These are phyloP conservation scores for Pseudogymnoascus sp. DNA, from an alignment of 2,329 filamentous ascomycete genomes.

Conservation along the genomic window DNA sequence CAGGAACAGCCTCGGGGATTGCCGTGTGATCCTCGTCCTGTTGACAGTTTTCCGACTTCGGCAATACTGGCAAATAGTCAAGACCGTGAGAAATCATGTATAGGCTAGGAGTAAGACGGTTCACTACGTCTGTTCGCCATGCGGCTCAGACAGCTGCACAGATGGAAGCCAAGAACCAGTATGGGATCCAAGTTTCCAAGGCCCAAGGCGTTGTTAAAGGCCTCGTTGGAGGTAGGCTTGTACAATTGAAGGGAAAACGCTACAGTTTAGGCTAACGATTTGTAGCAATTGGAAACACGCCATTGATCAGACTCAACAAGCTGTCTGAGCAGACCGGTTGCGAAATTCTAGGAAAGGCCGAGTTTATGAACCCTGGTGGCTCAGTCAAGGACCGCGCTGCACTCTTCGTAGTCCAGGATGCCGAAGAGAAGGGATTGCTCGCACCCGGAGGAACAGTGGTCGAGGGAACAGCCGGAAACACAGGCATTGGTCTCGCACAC, in stretches of 20 bases:
- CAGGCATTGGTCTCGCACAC: constrained; percentile 93
- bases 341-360: constrained; percentile 90
- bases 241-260: background rate
- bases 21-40: background rate
- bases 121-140: constrained; percentile 45
- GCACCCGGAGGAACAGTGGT: constrained; percentile 85
- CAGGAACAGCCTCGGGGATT: constrained; percentile 1
- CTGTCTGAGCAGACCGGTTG: constrained; percentile 89
- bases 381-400: constrained; percentile 95
- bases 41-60: constrained; percentile 1
- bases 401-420: constrained; percentile 86
- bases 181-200: constrained; percentile 54
- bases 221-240: constrained; percentile 53
- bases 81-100: constrained; percentile 5
- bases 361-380: constrained; percentile 97
- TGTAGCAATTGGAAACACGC: constrained; percentile 91
- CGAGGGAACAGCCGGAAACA: constrained; percentile 96
- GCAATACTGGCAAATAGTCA: constrained; percentile 2
- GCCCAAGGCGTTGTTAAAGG: constrained; percentile 58
- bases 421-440: constrained; percentile 78
- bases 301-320: constrained; percentile 79
- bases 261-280: constrained; percentile 4
- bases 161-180: constrained; percentile 41
- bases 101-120: constrained; percentile 38
- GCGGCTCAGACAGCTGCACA: constrained; percentile 37